Base-by-base conservation (phyloP, 345 rosid species). In the Salix suchowensis region DNA sequence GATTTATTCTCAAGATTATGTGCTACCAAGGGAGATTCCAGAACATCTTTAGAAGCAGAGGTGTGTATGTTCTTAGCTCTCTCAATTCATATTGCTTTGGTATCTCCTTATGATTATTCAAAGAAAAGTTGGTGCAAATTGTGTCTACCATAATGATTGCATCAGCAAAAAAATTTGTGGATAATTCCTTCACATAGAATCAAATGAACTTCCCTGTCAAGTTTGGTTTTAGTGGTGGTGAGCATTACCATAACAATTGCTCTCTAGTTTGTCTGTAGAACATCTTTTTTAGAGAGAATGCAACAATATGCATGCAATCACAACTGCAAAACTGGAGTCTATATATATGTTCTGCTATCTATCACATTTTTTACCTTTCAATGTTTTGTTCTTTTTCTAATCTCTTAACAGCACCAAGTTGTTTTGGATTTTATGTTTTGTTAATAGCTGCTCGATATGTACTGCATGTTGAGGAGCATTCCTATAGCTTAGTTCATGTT, bases 11-110 rank as follows among this genome's bases (percentile, higher is more conserved):
- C 97, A 37, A 86, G 84, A 73, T 82, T 96, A 82, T 94, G 95
- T 76, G 82, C 93, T 48, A 65, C 82, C 75, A 96, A 92, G 88
- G 91, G 97, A 70, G 98, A 96, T 82, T 87, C 97, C 37, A 87
- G 97, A 81, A 92, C 98, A 42, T 92, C 97, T 77, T 84, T 96
- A 62, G 98, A 96, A 87, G 97, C 99, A 66, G 98, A 94, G 97
- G 99, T 93, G 75, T 73, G 78, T 68, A 34, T 65, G 67, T 79
- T 74, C 74, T 76, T 58, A 30, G 50, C 74, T 67, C 62, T 65
- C 72, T 76, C 26, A 13, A 48, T 23, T 75, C 60, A 46, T 66
- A 10, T 65, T 55, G 42, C 65, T 34, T 62, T 34, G 8, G 0
- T 65, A 50, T 36, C 32, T 50, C 65, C 39, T 4, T n/a, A n/a